A percentile compares a stretch with the other conserved stretches of the same genome.
Conservation (phyloP, 192 early-diverging fungal species). For the Dissophora ornata region DNA sequence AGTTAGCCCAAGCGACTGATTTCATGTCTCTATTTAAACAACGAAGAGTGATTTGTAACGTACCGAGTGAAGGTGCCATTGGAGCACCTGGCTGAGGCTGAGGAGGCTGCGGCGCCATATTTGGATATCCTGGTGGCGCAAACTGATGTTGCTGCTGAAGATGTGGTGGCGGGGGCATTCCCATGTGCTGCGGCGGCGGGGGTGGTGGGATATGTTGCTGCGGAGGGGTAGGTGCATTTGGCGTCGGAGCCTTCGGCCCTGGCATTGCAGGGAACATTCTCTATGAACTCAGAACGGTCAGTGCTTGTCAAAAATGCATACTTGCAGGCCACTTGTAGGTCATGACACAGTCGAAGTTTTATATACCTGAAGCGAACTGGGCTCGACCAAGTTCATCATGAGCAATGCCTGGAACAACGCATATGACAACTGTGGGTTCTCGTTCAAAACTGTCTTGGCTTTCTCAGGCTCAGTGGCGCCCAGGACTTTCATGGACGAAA, state of each 20-base stretch:
- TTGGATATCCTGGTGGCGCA: slow-evolving; percentile 28
- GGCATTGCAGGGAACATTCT: slow-evolving; percentile 47
- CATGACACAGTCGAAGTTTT: no score
- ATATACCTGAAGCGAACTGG: slow-evolving; percentile 64
- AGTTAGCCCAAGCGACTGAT: no score
- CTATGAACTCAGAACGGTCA: not conserved
- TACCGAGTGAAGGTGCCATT: slow-evolving; percentile 27
- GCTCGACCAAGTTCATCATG: slow-evolving; percentile 83
- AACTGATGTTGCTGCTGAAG: slow-evolving; percentile 21
- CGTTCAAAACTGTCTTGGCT: slow-evolving; percentile 70
- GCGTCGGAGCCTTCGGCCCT: slow-evolving; percentile 20
- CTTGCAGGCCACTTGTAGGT: no score
- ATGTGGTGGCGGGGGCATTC: slow-evolving; percentile 44
- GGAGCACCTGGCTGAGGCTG: slow-evolving; percentile 11
- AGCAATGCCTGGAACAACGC: slow-evolving; percentile 86
- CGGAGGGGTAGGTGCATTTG: slow-evolving; percentile 33
- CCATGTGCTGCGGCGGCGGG: slow-evolving; percentile 26
- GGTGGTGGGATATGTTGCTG: slow-evolving; percentile 35
- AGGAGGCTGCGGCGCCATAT: slow-evolving; percentile 12
- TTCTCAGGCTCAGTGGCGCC: slow-evolving; percentile 68
- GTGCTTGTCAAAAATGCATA: no score
- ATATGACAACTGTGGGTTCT: slow-evolving; percentile 87
- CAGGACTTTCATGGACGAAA: slow-evolving; percentile 50
- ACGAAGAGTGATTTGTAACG: not conserved
- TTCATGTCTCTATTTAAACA: not conserved